A percentile compares a stretch with the other conserved stretches of the same genome.
These are phyloP conservation scores for Phytopythium mirpurense DNA, from an alignment of 352 stramenopile genomes.

Conservation along the genomic window DNA sequence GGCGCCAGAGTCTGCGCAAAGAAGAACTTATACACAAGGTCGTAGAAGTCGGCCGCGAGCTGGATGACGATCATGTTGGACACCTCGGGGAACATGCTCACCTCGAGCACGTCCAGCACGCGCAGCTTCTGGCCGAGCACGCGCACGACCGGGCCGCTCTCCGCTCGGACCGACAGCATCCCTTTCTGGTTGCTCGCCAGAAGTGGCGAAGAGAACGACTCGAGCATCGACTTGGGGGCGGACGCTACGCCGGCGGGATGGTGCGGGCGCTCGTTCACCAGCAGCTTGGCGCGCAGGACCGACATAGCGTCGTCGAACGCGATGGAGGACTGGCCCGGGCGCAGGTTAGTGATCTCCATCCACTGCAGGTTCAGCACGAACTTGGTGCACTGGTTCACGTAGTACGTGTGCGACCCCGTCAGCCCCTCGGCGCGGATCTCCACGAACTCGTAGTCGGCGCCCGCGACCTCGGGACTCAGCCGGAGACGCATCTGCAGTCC, in stretches of 20 bases:
- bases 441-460: constrained; percentile 67
- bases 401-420: constrained; percentile 63
- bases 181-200: constrained; percentile 45
- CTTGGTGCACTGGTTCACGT: constrained; percentile 66
- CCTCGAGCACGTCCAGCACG: constrained; percentile 68
- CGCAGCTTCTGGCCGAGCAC: constrained; percentile 66
- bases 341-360: constrained; percentile 80
- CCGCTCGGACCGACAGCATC: constrained; percentile 69
- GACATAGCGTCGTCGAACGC: constrained; percentile 70
- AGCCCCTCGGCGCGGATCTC: constrained; percentile 60
- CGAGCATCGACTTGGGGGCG: not conserved
- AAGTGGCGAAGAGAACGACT: not conserved
- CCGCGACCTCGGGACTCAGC: constrained; percentile 48
- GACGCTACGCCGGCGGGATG: not conserved
- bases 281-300: constrained; percentile 64
- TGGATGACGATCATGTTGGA: constrained; percentile 84
- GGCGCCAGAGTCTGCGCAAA: constrained; percentile 41
- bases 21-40: constrained; percentile 84
- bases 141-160: constrained; percentile 61
- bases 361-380: constrained; percentile 72
- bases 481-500: constrained; percentile 53
- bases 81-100: constrained; percentile 81
- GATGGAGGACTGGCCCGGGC: constrained; percentile 63
- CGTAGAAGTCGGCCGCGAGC: constrained; percentile 75
- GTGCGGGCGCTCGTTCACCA: constrained; percentile 42